Conservation (phyloP, 176 grass and related monocot genomes). For the Chloris gayana region DNA sequence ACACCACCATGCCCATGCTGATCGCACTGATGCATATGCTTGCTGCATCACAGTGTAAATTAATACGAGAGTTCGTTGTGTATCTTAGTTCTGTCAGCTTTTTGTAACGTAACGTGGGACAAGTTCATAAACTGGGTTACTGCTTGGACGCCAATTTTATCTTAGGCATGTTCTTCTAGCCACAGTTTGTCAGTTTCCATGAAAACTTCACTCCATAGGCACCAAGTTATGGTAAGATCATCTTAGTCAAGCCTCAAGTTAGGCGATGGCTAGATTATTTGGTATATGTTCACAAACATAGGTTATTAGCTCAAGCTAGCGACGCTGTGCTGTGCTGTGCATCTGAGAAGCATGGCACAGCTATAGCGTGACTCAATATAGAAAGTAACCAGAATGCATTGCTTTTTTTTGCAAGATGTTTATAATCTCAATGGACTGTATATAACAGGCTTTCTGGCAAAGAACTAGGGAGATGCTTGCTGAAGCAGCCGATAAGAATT, state of each 20-base stretch:
- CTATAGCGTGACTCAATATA: background rate
- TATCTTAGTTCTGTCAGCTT: background rate
- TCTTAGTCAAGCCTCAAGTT: no score
- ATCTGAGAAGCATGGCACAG: background rate
- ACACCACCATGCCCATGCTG: background rate
- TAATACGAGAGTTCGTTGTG: background rate
- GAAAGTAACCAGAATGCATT: no score
- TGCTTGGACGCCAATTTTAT: no score
- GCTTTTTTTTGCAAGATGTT: background rate
- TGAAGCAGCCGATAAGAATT: background rate
- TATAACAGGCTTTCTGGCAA: background rate
- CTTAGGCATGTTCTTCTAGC: no score
- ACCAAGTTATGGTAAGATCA: no score
- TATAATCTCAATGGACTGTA: background rate
- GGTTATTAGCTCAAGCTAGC: background rate
- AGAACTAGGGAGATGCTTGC: background rate
- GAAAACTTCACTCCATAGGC: no score
- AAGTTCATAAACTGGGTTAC: no score
- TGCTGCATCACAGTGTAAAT: background rate
- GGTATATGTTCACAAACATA: background rate
- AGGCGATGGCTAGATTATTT: no score
- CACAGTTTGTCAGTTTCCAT: no score
- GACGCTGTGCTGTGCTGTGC: background rate
- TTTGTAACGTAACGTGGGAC: no score
- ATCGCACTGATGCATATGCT: background rate